Conservation (phyloP, 2,329 filamentous ascomycete genomes). For the Bipolaris sorokiniana region DNA sequence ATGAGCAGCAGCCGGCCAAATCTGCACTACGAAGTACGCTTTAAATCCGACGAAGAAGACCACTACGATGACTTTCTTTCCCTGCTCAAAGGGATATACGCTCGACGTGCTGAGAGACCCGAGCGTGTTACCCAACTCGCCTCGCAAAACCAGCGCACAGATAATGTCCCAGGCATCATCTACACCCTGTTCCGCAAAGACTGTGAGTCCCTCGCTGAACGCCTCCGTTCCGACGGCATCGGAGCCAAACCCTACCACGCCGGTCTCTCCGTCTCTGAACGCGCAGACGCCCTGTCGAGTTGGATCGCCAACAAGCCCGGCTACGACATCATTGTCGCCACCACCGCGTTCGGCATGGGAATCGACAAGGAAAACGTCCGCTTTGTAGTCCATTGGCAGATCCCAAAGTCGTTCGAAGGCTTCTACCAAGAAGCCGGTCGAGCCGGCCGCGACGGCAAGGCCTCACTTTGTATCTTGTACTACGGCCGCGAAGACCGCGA, state of each 20-base stretch:
- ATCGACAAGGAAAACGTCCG: conserved; percentile 95
- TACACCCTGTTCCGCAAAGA: conserved; percentile 78
- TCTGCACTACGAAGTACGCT: conserved; percentile 88
- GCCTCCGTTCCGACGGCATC: conserved; percentile 70
- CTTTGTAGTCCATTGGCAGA: conserved; percentile 92
- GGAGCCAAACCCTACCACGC: conserved; percentile 77
- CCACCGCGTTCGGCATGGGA: conserved; percentile 96
- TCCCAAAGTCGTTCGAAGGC: conserved; percentile 92
- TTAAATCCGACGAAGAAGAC: conserved; percentile 76
- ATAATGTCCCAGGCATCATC: conserved; percentile 77
- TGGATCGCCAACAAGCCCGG: conserved; percentile 77
- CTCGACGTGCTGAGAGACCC: conserved; percentile 66
- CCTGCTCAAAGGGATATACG: conserved; percentile 78
- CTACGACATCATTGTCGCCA: conserved; percentile 93
- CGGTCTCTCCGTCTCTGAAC: conserved; percentile 68
- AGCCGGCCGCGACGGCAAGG: conserved; percentile 87
- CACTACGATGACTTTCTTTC: conserved; percentile 74
- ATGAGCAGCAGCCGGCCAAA: conserved; percentile 86
- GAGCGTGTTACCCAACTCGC: conserved; percentile 65
- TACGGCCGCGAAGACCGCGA: conserved; percentile 89
- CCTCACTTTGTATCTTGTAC: conserved; percentile 85
- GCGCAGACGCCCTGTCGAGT: conserved; percentile 71
- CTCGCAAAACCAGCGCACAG: conserved; percentile 57
- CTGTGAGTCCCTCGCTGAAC: conserved; percentile 72
- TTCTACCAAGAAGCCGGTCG: conserved; percentile 96